Evolutionary conservation across 345 rosid species (phyloP), one percentile per base, ranked within the genome.

Genomic region (Moricandia arvensis): DNA sequence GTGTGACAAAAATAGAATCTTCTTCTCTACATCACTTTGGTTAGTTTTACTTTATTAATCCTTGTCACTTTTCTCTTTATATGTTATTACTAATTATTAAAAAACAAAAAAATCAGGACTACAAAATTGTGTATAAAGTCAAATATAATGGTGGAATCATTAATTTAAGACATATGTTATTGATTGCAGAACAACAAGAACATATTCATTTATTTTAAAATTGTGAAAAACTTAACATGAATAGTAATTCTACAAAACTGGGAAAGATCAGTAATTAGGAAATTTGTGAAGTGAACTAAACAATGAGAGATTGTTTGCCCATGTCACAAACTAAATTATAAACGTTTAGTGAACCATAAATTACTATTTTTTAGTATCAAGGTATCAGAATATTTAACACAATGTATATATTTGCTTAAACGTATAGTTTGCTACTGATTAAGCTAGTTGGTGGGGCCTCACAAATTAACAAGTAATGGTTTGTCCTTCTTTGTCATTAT

Each of bases 21-120:
- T 76, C 61, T 70, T 17, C 8, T 41, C 31, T 34, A 2, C 55
- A 69, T 57, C 66, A 57, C 80, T 63, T 76, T 70, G 54, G 61
- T 55, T 21, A 76, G 49, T 61, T 55, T 47, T 65, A 11, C 69
- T 58, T 64, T 15, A 65, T 29, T 11, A 43, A 70, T 57, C 51
- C 58, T 76, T 45, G 33, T 2, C 66, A 58, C 72, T 47, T 77
- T 63, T 26, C 13, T 13, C 61, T 71, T 76, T 69, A n/a, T 35
- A 58, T 34, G 33, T 34, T 51, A 76, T 8, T 69, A 61, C 7
- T 69, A 35, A 34, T 41, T 67, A 67, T 33, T 26, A 4, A 60
- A 24, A 21, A 21, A 21, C 3, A 9, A 17, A 57, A 30, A 24
- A 54, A 37, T 0, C 16, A 31, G 10, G 41, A 74, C 29, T 34